Evolutionary conservation across 306 rosid species (phyloP).

Genomic region (cucumber (Cucumis sativus)): DNA sequence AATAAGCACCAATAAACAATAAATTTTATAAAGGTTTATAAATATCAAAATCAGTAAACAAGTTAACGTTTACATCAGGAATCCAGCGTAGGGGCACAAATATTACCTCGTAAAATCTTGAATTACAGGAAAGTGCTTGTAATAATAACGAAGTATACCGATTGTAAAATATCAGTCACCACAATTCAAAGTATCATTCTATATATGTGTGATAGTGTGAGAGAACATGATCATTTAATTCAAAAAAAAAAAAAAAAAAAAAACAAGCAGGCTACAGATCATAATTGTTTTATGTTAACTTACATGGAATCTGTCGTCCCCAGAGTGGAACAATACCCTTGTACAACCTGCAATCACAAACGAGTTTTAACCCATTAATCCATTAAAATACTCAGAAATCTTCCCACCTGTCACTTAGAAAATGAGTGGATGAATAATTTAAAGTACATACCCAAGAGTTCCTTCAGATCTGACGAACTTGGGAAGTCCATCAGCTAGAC

Average conservation of each 20-base stretch:
- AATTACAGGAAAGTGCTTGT: neutral
- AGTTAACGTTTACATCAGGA: neutral
- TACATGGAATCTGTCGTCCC: slow-evolving; percentile 99
- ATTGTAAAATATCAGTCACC: neutral
- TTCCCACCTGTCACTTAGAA: neutral
- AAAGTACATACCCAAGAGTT: slow-evolving; percentile 49
- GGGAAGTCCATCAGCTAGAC: slow-evolving; percentile 74
- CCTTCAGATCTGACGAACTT: slow-evolving; percentile 84
- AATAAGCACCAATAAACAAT: neutral
- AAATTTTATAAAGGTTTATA: neutral
- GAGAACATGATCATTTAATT: neutral
- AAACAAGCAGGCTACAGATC: neutral
- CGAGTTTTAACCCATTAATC: neutral
- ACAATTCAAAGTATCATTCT: neutral
- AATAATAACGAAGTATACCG: neutral
- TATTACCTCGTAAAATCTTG: neutral
- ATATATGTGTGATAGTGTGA: neutral
- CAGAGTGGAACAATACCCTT: slow-evolving; percentile 93
- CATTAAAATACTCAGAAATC: neutral
- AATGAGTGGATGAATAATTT: neutral
- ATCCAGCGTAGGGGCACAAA: neutral
- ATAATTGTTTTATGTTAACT: slow-evolving; percentile 11
- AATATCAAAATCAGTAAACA: neutral
- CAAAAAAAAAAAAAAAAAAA: neutral
- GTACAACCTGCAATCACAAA: slow-evolving; percentile 55